A percentile compares a stretch with the other conserved stretches of the same genome.
phyloP scores from a whole-genome alignment of 208 protist species.

The Wallacemonas sp. region DNA sequence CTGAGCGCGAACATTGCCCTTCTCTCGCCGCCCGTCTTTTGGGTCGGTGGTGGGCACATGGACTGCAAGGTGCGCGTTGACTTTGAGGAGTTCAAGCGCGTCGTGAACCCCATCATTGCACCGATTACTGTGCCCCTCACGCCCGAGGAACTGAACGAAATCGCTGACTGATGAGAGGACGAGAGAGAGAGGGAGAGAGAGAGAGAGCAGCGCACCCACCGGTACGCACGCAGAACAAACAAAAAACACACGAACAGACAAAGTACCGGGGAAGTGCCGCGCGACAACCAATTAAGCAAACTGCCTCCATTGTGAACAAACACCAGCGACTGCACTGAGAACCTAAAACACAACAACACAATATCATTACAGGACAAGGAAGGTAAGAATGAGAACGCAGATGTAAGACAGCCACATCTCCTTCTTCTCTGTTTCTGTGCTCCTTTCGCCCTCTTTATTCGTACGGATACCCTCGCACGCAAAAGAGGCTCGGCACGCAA shows the following conservation, averaged over 20 bases:
- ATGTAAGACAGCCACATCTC: no score
- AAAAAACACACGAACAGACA: slow-evolving; percentile 16
- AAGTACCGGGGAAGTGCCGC: no score
- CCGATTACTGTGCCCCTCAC: slow-evolving; percentile 64
- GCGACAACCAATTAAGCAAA: no score
- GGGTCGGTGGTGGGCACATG: slow-evolving; percentile 82
- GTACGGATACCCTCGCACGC: no score
- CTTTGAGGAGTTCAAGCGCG: slow-evolving; percentile 58
- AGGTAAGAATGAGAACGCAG: no score
- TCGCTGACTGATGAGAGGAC: slow-evolving; percentile 30
- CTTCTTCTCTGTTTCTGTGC: no score
- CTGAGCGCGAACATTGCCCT: slow-evolving; percentile 52
- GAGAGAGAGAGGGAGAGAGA: not conserved
- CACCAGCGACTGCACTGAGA: no score
- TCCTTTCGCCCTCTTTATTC: no score
- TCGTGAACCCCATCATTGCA: slow-evolving; percentile 65
- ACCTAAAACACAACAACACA: no score
- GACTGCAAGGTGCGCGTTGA: slow-evolving; percentile 82
- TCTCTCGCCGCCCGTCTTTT: slow-evolving; percentile 60
- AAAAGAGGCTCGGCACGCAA: no score
- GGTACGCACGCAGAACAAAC: slow-evolving; percentile 11
- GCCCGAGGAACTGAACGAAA: slow-evolving; percentile 59
- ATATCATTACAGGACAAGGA: no score
- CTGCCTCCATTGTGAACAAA: no score
- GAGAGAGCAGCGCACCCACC: not conserved